phyloP scores from a whole-genome alignment of 352 stramenopile species.

The Blastocystis sp. region DNA sequence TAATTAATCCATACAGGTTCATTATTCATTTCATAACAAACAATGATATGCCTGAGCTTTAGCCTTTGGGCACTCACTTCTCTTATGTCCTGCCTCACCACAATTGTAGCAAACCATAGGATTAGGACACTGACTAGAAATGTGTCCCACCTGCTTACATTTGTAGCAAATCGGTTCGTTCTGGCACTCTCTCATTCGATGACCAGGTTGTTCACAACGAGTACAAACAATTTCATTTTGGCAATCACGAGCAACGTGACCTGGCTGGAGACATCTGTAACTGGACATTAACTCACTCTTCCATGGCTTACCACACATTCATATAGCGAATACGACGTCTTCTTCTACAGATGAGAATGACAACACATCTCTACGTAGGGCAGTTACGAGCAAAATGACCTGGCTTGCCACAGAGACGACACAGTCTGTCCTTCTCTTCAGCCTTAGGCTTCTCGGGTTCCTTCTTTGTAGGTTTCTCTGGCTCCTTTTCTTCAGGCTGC shows the following conservation, averaged over 20 bases:
- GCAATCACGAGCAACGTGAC: slow-evolving; percentile 38
- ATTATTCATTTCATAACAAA: slow-evolving; percentile 15
- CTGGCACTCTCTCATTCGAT: slow-evolving; percentile 55
- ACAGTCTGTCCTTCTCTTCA: slow-evolving; percentile 45
- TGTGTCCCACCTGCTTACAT: slow-evolving; percentile 69
- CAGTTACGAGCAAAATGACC: slow-evolving; percentile 42
- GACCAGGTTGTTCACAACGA: slow-evolving; percentile 57
- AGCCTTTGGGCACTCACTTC: slow-evolving; percentile 43
- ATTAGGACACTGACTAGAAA: slow-evolving; percentile 66
- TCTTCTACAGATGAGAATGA: not conserved
- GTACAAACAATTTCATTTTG: slow-evolving; percentile 67
- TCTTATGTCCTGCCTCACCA: slow-evolving; percentile 58
- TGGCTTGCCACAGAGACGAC: slow-evolving; percentile 14
- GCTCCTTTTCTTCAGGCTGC: not conserved
- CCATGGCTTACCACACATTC: not conserved
- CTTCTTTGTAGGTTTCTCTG: not conserved
- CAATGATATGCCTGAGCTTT: not conserved
- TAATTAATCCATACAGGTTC: not conserved
- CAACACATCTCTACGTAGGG: not conserved
- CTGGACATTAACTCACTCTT: not conserved
- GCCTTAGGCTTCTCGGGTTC: not conserved
- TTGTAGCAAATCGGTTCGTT: slow-evolving; percentile 70
- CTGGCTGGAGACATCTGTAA: slow-evolving; percentile 46
- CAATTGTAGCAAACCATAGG: slow-evolving; percentile 68
- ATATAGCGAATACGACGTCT: not conserved